phyloP scores from a whole-genome alignment of 2,329 filamentous ascomycete species.

The Clonostachys sp. region DNA sequence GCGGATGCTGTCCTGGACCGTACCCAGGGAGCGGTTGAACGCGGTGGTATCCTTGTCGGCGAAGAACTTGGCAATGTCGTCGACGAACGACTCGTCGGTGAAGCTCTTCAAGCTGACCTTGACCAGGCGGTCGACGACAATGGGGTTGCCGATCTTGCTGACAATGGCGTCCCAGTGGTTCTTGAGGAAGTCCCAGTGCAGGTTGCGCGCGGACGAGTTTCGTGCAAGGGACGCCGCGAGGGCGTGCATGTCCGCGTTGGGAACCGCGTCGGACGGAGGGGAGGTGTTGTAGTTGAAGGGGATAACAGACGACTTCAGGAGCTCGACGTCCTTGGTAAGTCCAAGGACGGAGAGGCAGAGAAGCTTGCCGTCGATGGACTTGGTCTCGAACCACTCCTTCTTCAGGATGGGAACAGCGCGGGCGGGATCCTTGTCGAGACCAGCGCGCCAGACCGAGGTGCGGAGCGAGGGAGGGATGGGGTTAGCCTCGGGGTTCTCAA shows the following conservation, averaged over 20 bases:
- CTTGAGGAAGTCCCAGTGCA: slow-evolving; percentile 84
- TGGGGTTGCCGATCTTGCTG: slow-evolving; percentile 72
- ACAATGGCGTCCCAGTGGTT: slow-evolving; percentile 74
- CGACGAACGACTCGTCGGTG: slow-evolving; percentile 61
- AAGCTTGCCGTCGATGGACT: slow-evolving; percentile 87
- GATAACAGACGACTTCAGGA: slow-evolving; percentile 63
- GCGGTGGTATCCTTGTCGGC: slow-evolving; percentile 76
- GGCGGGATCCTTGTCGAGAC: slow-evolving; percentile 65
- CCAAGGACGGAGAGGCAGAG: slow-evolving; percentile 76
- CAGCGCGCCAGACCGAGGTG: slow-evolving; percentile 73
- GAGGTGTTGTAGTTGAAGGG: slow-evolving; percentile 74
- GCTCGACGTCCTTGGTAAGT: slow-evolving; percentile 60
- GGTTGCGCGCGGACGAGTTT: slow-evolving; percentile 68
- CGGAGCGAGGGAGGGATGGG: slow-evolving; percentile 80
- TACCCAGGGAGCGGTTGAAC: slow-evolving; percentile 81
- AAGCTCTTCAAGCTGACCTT: slow-evolving; percentile 76
- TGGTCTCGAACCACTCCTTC: slow-evolving; percentile 77
- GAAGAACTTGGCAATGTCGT: slow-evolving; percentile 84
- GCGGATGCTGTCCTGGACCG: slow-evolving; percentile 80
- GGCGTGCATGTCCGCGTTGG: slow-evolving; percentile 82
- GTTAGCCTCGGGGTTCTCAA: slow-evolving; percentile 59
- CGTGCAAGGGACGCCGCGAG: slow-evolving; percentile 67
- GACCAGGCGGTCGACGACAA: slow-evolving; percentile 86
- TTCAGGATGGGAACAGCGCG: slow-evolving; percentile 70
- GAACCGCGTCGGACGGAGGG: slow-evolving; percentile 59